These are phyloP conservation scores for Fraxinus latifolia DNA, from an alignment of 305 asterid genomes.

Conservation along the genomic window DNA sequence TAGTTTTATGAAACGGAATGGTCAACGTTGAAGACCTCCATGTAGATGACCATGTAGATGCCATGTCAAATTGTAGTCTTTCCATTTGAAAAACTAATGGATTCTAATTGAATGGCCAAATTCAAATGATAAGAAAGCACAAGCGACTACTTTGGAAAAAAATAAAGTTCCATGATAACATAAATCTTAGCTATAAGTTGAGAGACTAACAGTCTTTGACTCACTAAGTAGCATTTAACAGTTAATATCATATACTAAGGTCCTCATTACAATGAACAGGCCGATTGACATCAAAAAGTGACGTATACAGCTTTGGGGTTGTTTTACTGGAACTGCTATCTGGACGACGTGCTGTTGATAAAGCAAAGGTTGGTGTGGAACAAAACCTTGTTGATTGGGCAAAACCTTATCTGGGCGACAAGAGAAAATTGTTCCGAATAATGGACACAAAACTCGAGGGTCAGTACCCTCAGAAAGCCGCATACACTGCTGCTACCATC, in stretches of 20 bases:
- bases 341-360: slow-evolving; percentile 88
- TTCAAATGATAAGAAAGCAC: background rate
- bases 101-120: background rate
- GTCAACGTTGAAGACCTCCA: background rate
- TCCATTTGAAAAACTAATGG: background rate
- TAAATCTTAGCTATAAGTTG: background rate
- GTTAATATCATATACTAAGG: background rate
- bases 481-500: slow-evolving; percentile 63
- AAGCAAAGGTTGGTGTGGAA: slow-evolving; percentile 66
- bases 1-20: background rate
- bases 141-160: background rate
- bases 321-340: slow-evolving; percentile 80
- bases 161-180: background rate
- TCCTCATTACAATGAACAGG: slow-evolving; percentile 40
- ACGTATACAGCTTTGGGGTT: slow-evolving; percentile 96
- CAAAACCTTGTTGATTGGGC: slow-evolving; percentile 97
- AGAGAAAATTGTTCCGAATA: slow-evolving; percentile 72
- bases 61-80: background rate
- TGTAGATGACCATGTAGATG: background rate
- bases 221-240: background rate
- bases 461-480: slow-evolving; percentile 91
- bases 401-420: slow-evolving; percentile 73
- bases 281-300: slow-evolving; percentile 76
- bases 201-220: background rate
- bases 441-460: slow-evolving; percentile 94